phyloP scores from a whole-genome alignment of 257 asterid genomes.

The Nicotiana knightiana region DNA sequence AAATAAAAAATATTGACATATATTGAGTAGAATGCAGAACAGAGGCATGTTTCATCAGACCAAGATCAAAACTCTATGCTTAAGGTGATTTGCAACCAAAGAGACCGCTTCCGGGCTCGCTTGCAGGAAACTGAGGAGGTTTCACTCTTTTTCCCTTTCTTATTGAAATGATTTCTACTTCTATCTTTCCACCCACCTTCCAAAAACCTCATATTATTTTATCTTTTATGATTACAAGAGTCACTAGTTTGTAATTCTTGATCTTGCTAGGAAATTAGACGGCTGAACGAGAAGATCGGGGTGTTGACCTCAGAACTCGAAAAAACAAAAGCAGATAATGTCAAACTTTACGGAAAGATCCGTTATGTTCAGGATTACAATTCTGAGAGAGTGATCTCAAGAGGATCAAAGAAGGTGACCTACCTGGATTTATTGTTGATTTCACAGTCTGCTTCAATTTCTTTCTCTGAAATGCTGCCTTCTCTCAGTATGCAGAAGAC shows the following conservation, averaged over 20 bases:
- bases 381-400: conserved; percentile 83
- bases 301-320: conserved; percentile 70
- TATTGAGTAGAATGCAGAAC: conserved; percentile 81
- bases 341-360: conserved; percentile 87
- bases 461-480: conserved; percentile 14
- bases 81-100: conserved; percentile 96
- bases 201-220: conserved; percentile 1
- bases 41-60: conserved; percentile 60
- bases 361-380: conserved; percentile 95
- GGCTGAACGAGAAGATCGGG: conserved; percentile 79
- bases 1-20: conserved; percentile 37
- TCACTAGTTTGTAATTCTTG: conserved; percentile 11
- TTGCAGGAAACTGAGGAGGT: conserved; percentile 97
- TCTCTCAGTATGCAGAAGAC: conserved; percentile 74
- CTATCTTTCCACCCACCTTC: not conserved
- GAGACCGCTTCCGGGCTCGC: conserved; percentile 85
- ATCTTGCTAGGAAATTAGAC: conserved; percentile 71
- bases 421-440: conserved; percentile 12
- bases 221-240: conserved; percentile 10
- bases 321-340: conserved; percentile 92
- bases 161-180: not conserved
- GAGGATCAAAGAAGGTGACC: conserved; percentile 92
- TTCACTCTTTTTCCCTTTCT: not conserved
- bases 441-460: conserved; percentile 4
- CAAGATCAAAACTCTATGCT: conserved; percentile 96